phyloP scores from a whole-genome alignment of 225 moss, liverwort and hornwort species.

The Rhytidiadelphus loreus region DNA sequence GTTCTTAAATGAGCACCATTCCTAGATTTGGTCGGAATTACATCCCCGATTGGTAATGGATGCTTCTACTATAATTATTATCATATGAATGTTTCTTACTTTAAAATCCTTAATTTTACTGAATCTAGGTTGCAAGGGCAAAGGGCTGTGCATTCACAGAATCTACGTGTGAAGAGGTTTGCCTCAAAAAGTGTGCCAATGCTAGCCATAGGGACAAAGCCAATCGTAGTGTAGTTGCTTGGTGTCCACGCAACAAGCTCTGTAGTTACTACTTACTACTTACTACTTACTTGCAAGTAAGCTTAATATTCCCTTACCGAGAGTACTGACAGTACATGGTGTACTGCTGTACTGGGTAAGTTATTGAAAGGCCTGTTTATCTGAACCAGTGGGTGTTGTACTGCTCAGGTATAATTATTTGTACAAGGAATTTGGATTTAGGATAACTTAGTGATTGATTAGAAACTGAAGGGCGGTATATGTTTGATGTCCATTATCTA shows the following conservation, averaged over 20 bases:
- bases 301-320: background rate
- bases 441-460: background rate
- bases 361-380: background rate
- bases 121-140: accelerated
- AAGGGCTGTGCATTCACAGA: no score
- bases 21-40: no score
- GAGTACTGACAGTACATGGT: background rate
- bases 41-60: no score
- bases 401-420: background rate
- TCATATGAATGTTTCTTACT: background rate
- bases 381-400: background rate
- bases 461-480: background rate
- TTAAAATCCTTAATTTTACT: background rate
- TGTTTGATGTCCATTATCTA: background rate
- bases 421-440: background rate
- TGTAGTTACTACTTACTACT: no score
- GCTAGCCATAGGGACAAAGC: background rate
- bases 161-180: background rate
- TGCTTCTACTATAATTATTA: no score
- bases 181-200: background rate
- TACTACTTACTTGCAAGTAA: background rate
- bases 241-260: background rate
- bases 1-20: no score
- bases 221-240: background rate
- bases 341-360: background rate